These are phyloP conservation scores for Trifolium fragiferum DNA, from an alignment of 306 rosid species.

Conservation along the genomic window DNA sequence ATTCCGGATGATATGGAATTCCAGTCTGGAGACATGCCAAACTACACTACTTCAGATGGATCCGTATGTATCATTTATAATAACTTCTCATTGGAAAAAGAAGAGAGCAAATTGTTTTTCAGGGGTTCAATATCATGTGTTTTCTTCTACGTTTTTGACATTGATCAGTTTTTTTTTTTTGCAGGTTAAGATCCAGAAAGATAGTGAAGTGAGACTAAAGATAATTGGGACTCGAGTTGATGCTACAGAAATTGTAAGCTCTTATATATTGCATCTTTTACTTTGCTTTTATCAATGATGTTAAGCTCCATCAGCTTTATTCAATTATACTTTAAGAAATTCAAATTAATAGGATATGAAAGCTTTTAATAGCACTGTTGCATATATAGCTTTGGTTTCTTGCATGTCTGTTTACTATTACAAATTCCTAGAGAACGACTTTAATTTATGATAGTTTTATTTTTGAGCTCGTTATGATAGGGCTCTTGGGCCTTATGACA, in stretches of 20 bases:
- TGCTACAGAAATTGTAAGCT: conserved; percentile 92
- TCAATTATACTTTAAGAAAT: conserved; percentile 24
- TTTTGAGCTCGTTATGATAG: too few relatives aligned
- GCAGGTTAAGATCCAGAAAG: conserved; percentile 97
- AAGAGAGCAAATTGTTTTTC: conserved; percentile 11
- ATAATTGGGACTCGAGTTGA: conserved; percentile 97
- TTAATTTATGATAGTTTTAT: too few relatives aligned
- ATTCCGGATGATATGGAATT: conserved; percentile 99
- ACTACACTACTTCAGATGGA: conserved; percentile 97
- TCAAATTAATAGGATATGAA: conserved; percentile 23
- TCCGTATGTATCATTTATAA: conserved; percentile 59
- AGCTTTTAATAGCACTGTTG: conserved; percentile 6
- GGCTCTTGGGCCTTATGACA: too few relatives aligned
- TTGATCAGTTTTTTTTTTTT: conserved; percentile 41
- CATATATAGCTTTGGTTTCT: conserved; percentile 4
- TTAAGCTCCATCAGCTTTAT: conserved; percentile 32
- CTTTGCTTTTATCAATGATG: conserved; percentile 24
- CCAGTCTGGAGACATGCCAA: conserved; percentile 92
- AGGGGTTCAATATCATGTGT: conserved; percentile 1
- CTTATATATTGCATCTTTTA: conserved; percentile 9
- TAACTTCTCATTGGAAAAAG: conserved; percentile 8
- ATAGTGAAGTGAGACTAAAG: conserved; percentile 95
- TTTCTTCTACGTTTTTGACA: conserved; percentile 22
- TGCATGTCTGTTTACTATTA: too few relatives aligned
- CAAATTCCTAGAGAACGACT: too few relatives aligned